Evolutionary conservation across 192 early-diverging fungal species (phyloP), one percentile per base, ranked within the genome.

Genomic region (Funneliformis mosseae): DNA sequence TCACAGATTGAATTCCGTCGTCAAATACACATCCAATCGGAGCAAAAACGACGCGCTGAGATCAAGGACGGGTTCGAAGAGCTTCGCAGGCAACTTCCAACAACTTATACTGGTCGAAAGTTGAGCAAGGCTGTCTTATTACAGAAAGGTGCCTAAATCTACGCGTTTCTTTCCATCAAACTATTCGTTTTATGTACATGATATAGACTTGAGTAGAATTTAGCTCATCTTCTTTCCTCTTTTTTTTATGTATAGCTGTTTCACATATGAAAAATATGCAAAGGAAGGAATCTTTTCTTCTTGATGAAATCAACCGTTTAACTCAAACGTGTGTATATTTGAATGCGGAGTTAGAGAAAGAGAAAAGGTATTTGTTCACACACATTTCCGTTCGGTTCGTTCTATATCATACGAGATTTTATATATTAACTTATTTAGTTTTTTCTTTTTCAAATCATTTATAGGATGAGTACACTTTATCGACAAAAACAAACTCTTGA

Each of bases 1-100:
- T 86, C 72, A 68, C 83, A 77, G 69, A 79, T 81, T 39, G 85
- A 87, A 41, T 66, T 84, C 59, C 81, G 85, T 14, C 83, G 83
- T 21, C 85, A 84, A 75, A 84, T 87, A 43, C 85, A 87, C 74
- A 87, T 87, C 66, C 85, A 87, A 76, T 87, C 85, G 46, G 85
- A 87, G 48, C 85, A 87, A 68, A 84, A 84, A 78, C 77, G 85
- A 71, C 83, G 85, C 46, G 85, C 85, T 27, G 83, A 87, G 68
- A 87, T 87, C 66, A 87, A 87, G 46, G 83, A 87, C 75, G 83
- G 85, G 1, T 87, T 87, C 70, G 85, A 87, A 76, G 85, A 87
- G 75, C 74, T 87, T 16, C 80, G 80, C 59, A 87, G 83, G 45
- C 85, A 87, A 78, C 77, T 87, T 39, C 85, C 83, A 55, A 80